These are phyloP conservation scores for Zelopaecilomyces penicillatus DNA, from an alignment of 2,329 filamentous ascomycete genomes.

Conservation along the genomic window DNA sequence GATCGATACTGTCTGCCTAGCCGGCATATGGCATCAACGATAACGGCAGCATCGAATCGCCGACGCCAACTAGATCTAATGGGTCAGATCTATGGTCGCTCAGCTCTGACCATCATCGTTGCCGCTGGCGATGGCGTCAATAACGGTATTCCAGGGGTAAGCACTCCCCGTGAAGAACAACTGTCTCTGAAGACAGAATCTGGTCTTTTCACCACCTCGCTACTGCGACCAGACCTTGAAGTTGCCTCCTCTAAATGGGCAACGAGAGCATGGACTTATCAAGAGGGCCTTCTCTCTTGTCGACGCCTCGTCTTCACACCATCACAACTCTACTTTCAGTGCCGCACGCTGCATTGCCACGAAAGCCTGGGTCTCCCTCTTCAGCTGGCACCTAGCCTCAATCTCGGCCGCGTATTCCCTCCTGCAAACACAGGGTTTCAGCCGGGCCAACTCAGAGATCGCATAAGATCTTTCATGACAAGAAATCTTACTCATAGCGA, in stretches of 20 bases:
- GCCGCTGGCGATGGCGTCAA: constrained; percentile 23
- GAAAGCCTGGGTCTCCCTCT: constrained; percentile 27
- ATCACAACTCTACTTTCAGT: constrained; percentile 31
- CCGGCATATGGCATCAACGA: constrained; percentile 13
- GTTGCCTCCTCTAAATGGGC: constrained; percentile 27
- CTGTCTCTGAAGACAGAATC: constrained; percentile 24
- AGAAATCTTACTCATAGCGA: constrained; percentile 18
- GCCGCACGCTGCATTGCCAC: constrained; percentile 27
- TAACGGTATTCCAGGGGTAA: constrained; percentile 27
- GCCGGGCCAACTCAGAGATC: constrained; percentile 17
- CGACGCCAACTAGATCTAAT: constrained; percentile 22
- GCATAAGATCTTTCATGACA: constrained; percentile 24
- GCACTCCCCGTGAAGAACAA: constrained; percentile 25
- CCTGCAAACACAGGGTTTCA: constrained; percentile 13
- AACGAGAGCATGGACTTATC: constrained; percentile 27
- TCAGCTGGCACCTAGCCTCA: constrained; percentile 20
- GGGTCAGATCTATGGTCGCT: constrained; percentile 25
- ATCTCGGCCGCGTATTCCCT: constrained; percentile 25
- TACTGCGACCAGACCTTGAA: constrained; percentile 27
- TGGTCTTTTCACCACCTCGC: constrained; percentile 27
- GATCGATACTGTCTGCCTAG: constrained; percentile 26
- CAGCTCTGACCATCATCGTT: constrained; percentile 26
- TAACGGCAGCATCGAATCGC: constrained; percentile 8
- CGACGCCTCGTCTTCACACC: constrained; percentile 28
- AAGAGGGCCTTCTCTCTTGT: constrained; percentile 27